These are phyloP conservation scores for Suillus lakei DNA, from an alignment of 768 basidiomycete genomes.

Conservation along the genomic window DNA sequence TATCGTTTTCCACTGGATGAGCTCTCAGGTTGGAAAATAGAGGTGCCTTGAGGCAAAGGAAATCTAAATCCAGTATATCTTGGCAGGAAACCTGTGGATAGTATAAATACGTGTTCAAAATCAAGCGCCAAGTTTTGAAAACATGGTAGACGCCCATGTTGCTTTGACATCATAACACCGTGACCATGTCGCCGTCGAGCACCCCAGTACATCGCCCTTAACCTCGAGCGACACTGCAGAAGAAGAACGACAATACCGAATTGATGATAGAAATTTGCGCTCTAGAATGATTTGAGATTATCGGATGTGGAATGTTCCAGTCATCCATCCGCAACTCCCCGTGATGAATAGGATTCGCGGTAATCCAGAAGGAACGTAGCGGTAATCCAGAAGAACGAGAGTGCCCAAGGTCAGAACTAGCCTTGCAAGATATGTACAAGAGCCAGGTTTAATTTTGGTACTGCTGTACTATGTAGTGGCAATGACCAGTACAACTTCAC, in stretches of 20 bases:
- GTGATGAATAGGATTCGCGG: not conserved
- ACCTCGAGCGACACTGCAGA: slow-evolving; percentile 1
- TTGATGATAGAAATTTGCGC: not conserved
- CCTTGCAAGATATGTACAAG: not conserved
- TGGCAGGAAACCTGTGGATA: not conserved
- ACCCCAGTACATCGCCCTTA: not conserved
- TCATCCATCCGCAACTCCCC: not conserved
- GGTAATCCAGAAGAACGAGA: not conserved
- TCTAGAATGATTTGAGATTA: slow-evolving; percentile 7
- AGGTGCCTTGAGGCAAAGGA: slow-evolving; percentile 6
- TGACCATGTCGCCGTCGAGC: not conserved
- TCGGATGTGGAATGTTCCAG: slow-evolving; percentile 5
- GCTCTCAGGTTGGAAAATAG: not conserved
- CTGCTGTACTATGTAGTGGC: not conserved
- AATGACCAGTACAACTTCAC: not conserved
- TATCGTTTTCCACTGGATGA: not conserved
- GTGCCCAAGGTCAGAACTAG: not conserved
- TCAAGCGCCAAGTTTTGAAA: not conserved
- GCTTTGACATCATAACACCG: not conserved
- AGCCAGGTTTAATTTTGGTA: not conserved
- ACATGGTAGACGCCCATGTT: not conserved
- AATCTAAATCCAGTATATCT: not conserved
- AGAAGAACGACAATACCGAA: not conserved
- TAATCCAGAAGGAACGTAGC: slow-evolving; percentile 1
- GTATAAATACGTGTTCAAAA: slow-evolving; percentile 1